phyloP scores from a whole-genome alignment of 2,329 filamentous ascomycete genomes.

The Cercospora sesami region DNA sequence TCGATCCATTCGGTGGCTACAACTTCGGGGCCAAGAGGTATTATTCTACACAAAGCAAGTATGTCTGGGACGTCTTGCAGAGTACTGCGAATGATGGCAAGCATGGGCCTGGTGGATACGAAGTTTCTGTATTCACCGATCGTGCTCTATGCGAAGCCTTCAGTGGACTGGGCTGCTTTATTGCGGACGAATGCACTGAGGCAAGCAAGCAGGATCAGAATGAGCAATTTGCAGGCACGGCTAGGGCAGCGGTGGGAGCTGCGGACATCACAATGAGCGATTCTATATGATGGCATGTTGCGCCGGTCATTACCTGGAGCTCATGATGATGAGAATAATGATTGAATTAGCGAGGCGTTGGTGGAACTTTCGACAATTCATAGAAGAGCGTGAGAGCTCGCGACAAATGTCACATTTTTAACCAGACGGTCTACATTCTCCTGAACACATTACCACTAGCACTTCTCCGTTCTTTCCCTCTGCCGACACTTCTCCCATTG shows the following conservation, averaged over 20 bases:
- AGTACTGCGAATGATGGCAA: conserved; percentile 63
- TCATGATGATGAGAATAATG: neutral
- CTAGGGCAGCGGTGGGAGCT: neutral
- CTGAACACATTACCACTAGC: conserved; percentile 76
- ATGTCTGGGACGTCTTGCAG: conserved; percentile 74
- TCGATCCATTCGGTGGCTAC: conserved; percentile 84
- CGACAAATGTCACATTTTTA: neutral
- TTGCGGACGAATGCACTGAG: conserved; percentile 42
- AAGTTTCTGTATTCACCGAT: conserved; percentile 75
- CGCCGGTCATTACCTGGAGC: neutral
- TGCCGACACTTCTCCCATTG: conserved; percentile 33
- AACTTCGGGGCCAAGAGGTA: conserved; percentile 64
- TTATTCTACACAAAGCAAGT: conserved; percentile 67
- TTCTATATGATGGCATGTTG: neutral
- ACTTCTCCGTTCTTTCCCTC: conserved; percentile 60
- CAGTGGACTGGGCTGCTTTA: conserved; percentile 80
- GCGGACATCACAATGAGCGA: neutral
- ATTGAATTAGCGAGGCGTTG: neutral
- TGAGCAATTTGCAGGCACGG: neutral
- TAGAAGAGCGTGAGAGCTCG: neutral
- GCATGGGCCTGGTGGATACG: conserved; percentile 78
- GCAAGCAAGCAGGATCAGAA: neutral
- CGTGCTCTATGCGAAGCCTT: conserved; percentile 86
- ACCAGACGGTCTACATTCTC: conserved; percentile 54
- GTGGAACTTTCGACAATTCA: neutral